Percentiles rank a stretch among this genome's conserved stretches.
Evolutionary conservation across 169 alveolate genomes (phyloP).

Genomic region (Cryptosporidium parvum): DNA sequence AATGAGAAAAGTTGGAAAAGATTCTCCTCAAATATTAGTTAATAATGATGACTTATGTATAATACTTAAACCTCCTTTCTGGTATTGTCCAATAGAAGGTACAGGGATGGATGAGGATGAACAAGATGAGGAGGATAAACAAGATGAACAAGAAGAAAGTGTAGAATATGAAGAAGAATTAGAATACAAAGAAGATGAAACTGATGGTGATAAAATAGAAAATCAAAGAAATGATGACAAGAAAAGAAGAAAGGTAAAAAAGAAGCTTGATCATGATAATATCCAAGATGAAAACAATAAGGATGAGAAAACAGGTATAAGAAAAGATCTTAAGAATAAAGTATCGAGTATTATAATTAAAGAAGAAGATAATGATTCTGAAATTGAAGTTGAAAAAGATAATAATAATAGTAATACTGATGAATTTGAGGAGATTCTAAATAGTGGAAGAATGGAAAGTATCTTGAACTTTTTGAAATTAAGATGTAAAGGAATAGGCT

Average conservation of each 20-base stretch:
- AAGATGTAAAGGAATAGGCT: neutral
- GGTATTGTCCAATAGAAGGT: slow-evolving; percentile 12
- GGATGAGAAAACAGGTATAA: neutral
- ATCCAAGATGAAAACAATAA: neutral
- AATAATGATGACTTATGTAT: neutral
- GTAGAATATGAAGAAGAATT: neutral
- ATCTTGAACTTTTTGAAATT: neutral
- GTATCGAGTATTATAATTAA: neutral
- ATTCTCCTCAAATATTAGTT: slow-evolving; percentile 23
- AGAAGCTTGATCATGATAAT: neutral
- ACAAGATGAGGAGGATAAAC: neutral
- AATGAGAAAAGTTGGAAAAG: slow-evolving; percentile 54
- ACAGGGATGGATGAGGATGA: neutral
- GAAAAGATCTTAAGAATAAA: neutral
- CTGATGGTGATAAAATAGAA: too few relatives aligned
- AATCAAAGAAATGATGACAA: too few relatives aligned
- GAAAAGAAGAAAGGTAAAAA: neutral
- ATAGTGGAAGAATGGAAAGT: slow-evolving; percentile 48
- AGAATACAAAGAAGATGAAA: neutral
- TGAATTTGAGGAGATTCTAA: neutral
- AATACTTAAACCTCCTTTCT: slow-evolving; percentile 41
- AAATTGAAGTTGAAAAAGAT: neutral
- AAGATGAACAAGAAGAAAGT: neutral
- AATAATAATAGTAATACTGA: neutral
- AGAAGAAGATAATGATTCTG: neutral